These are phyloP conservation scores for Pouteria glomerata DNA, from an alignment of 148 eudicot species.

Conservation along the genomic window DNA sequence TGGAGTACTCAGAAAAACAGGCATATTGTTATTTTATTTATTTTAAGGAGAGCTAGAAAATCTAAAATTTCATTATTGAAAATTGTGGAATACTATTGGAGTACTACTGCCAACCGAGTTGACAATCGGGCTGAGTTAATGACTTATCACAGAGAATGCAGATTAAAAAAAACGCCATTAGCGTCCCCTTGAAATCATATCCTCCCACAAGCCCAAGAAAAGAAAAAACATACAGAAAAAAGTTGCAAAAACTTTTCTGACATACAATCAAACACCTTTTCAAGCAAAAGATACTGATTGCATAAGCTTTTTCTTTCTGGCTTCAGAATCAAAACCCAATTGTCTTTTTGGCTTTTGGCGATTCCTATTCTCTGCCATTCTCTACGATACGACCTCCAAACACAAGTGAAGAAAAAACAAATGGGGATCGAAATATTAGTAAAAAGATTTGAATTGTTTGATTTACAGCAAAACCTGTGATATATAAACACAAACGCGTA, in stretches of 20 bases:
- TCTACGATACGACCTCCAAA: neutral
- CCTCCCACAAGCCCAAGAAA: no score
- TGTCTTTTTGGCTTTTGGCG: no score
- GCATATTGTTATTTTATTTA: no score
- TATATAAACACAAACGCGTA: neutral
- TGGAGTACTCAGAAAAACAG: no score
- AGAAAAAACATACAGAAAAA: neutral
- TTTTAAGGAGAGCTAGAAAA: no score
- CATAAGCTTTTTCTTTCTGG: neutral
- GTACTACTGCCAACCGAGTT: neutral
- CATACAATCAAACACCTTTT: neutral
- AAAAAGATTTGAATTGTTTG: no score
- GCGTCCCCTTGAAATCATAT: no score
- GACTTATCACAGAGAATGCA: neutral
- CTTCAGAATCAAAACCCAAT: constrained; percentile 3
- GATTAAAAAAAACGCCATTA: neutral
- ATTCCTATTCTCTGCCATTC: neutral
- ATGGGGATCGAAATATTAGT: neutral
- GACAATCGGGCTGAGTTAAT: neutral
- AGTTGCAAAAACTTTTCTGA: neutral
- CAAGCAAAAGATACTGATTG: neutral
- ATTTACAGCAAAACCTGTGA: neutral
- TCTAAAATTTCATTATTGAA: no score
- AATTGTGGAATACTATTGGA: no score
- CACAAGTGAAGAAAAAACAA: neutral